phyloP scores from a whole-genome alignment of 2,329 filamentous ascomycete genomes.

The Cercospora brassicicola region DNA sequence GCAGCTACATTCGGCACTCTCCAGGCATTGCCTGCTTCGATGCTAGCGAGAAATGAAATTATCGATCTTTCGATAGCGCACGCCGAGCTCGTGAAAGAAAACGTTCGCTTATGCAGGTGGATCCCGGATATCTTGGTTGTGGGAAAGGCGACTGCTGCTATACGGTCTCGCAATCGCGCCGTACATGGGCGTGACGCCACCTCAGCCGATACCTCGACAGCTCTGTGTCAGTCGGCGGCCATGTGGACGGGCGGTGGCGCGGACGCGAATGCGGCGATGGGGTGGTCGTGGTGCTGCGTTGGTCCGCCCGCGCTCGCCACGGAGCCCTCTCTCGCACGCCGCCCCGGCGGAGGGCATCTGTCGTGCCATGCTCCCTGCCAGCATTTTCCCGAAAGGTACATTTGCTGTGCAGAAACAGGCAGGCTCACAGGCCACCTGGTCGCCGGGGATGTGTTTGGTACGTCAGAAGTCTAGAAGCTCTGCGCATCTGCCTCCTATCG shows the following conservation, averaged over 20 bases:
- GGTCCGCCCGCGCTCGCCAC: not conserved
- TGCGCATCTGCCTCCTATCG: constrained; percentile 10
- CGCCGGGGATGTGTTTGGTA: constrained; percentile 9
- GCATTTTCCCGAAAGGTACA: not conserved
- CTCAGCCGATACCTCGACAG: not conserved
- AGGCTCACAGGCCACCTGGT: constrained; percentile 9
- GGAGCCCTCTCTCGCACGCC: not conserved
- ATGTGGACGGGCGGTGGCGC: not conserved
- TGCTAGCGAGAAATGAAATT: constrained; percentile 15
- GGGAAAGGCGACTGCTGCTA: not conserved
- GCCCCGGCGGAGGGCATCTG: not conserved
- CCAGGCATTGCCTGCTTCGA: constrained; percentile 17
- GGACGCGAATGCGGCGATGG: not conserved
- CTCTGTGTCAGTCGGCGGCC: not conserved
- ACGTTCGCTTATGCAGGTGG: constrained; percentile 12
- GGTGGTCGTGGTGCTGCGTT: not conserved
- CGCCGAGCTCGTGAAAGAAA: constrained; percentile 11
- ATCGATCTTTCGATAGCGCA: constrained; percentile 12
- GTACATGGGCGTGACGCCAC: not conserved
- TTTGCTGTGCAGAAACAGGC: constrained; percentile 10
- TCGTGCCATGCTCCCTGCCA: constrained; percentile 1
- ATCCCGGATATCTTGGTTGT: constrained; percentile 4
- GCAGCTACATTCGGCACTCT: not conserved
- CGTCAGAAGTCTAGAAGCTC: constrained; percentile 11
- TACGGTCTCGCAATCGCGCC: not conserved